Percentiles rank a stretch among this genome's conserved stretches.
Evolutionary conservation across 257 asterid genomes (phyloP).

Genomic region (Eustoma russellianum): DNA sequence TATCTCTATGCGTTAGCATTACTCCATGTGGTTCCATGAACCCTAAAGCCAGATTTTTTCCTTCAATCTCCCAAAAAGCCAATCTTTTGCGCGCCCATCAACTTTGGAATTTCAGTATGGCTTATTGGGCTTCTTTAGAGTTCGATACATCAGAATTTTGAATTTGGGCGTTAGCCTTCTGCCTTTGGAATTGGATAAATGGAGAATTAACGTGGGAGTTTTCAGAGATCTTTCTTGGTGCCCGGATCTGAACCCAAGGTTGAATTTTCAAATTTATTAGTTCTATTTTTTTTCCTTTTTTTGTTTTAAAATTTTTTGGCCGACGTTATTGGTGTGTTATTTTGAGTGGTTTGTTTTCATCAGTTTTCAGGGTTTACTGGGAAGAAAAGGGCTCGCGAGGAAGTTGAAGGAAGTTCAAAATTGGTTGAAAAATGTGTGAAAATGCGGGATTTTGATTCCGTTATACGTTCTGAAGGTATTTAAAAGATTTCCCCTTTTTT

Average conservation of each 20-base stretch:
- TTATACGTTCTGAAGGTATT: conserved; percentile 26
- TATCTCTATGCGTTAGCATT: too few relatives aligned
- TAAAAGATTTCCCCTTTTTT: not conserved
- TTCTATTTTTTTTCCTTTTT: not conserved
- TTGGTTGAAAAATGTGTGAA: conserved; percentile 22
- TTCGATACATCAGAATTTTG: conserved; percentile 4
- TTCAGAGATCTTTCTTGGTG: conserved; percentile 8
- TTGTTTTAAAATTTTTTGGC: not conserved
- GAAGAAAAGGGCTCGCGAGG: conserved; percentile 19
- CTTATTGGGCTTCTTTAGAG: conserved; percentile 6
- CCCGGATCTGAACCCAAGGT: conserved; percentile 30
- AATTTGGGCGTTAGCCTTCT: not conserved
- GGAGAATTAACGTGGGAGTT: conserved; percentile 16
- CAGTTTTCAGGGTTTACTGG: conserved; percentile 24
- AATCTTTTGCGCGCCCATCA: not conserved
- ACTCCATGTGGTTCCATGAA: not conserved
- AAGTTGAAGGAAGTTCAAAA: conserved; percentile 23
- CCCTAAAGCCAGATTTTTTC: conserved; percentile 1
- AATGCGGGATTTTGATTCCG: conserved; percentile 31
- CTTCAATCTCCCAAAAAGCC: not conserved
- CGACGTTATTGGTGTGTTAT: not conserved
- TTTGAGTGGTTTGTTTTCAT: not conserved
- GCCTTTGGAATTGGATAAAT: not conserved
- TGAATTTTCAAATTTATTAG: not conserved
- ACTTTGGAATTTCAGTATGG: conserved; percentile 4